Evolutionary conservation across 2,329 filamentous ascomycete species (phyloP), one percentile per base, ranked within the genome.

Genomic region (Remersonia thermophila): DNA sequence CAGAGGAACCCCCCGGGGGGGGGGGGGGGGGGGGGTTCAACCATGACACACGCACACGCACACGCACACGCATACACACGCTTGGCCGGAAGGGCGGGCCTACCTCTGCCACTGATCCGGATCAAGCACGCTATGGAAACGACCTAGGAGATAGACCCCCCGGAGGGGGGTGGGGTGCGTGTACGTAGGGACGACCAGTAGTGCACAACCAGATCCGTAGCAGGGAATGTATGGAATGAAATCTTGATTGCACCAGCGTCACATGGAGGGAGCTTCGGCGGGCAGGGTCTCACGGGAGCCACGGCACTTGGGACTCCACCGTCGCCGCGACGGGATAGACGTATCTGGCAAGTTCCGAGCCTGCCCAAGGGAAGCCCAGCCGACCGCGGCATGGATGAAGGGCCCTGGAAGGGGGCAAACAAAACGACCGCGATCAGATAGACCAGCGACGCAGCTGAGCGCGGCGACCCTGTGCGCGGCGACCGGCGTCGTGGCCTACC

Each of bases 211-310:
- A 14, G 27, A 14, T 14, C 11, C 27, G 39, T 42, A 37, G 27
- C 30, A 44, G 25, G 30, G 32, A 33, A 28, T 23, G 35, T 41
- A 33, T 38, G 39, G 37, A 45, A 47, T 45, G 40, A 44, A 44
- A 30, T 33, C 35, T 48, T 49, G 47, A 50, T 50, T 50, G 44
- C 39, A 25, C n/a, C 30, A 30, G 27, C 36, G 44, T 49, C 48
- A 50, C 48, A 50, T 49, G 48, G 38, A 43, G 40, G 36, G 33
- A 33, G 30, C 35, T 37, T 38, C 38, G 40, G 20, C 9, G 39
- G 41, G 40, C 41, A 30, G 37, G 28, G 35, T 33, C 30, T n/a
- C 43, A 38, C 46, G 41, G 27, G 35, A 29, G 32, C 15, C 35
- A 41, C 48, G 48, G 47, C 45, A 48, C 44, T 48, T 50, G 40